A percentile compares a stretch with the other conserved stretches of the same genome.
phyloP scores from a whole-genome alignment of 2,329 filamentous ascomycete genomes.

The Amphichorda felina region DNA sequence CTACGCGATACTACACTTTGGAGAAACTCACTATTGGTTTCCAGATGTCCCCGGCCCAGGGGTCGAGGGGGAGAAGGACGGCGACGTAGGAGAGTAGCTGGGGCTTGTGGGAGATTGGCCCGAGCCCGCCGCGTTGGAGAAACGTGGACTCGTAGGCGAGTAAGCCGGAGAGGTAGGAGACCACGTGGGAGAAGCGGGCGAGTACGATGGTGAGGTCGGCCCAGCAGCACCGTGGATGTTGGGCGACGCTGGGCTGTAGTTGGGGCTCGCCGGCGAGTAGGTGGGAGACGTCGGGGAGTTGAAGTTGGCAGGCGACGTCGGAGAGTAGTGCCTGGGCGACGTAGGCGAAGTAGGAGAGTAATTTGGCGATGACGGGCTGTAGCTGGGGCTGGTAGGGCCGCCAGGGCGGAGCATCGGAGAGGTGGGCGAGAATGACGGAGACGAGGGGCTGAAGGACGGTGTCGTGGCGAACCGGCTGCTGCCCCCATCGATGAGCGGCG shows the following conservation, averaged over 20 bases:
- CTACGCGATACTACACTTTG: neutral
- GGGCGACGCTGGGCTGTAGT: constrained; percentile 59
- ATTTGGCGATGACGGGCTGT: constrained; percentile 53
- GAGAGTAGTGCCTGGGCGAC: constrained; percentile 45
- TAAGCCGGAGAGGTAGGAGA: constrained; percentile 63
- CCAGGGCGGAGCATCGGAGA: constrained; percentile 42
- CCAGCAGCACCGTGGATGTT: constrained; percentile 29
- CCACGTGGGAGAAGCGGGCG: constrained; percentile 63
- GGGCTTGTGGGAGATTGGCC: constrained; percentile 59
- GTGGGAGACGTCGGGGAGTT: constrained; percentile 52
- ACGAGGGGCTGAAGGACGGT: constrained; percentile 51
- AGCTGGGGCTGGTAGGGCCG: constrained; percentile 45
- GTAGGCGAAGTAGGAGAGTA: constrained; percentile 52
- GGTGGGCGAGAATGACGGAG: constrained; percentile 51
- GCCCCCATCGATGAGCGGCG: constrained; percentile 47
- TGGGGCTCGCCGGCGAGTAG: constrained; percentile 53
- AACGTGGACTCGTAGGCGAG: constrained; percentile 51
- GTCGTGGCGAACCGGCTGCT: constrained; percentile 38
- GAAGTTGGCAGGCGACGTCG: constrained; percentile 62
- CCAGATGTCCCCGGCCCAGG: constrained; percentile 29
- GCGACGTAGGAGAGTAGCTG: constrained; percentile 47
- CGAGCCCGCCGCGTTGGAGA: constrained; percentile 41
- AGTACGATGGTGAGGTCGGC: constrained; percentile 49
- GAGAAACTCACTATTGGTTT: constrained; percentile 25
- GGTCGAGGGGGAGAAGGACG: constrained; percentile 32